Evolutionary conservation across 2,329 filamentous ascomycete species (phyloP).

Genomic region (Pyricularia pennisetigena): DNA sequence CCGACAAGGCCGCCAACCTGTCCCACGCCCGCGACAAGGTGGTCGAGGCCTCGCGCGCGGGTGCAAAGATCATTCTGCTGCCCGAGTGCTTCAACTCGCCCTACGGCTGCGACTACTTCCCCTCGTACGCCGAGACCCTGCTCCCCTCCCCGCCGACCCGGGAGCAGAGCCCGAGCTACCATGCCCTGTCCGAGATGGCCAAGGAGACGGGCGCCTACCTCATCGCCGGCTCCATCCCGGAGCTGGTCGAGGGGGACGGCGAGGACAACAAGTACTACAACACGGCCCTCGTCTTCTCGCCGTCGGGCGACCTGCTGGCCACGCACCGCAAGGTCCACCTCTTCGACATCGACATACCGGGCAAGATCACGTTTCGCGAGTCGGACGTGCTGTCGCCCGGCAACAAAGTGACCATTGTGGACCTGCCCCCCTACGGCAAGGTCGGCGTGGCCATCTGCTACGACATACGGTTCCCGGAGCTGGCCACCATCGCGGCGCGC

Average conservation of each 20-base stretch:
- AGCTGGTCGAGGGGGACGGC: conserved; percentile 43
- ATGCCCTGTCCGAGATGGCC: conserved; percentile 73
- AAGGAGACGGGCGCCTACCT: conserved; percentile 71
- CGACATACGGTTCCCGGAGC: conserved; percentile 91
- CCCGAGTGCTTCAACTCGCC: conserved; percentile 99
- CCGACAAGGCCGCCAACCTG: conserved; percentile 82
- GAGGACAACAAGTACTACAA: conserved; percentile 66
- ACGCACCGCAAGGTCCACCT: conserved; percentile 91
- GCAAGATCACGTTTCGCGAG: conserved; percentile 85
- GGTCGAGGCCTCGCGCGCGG: conserved; percentile 63
- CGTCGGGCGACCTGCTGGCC: conserved; percentile 68
- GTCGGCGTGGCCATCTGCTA: conserved; percentile 93
- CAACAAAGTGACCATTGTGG: conserved; percentile 74
- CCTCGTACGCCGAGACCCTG: conserved; percentile 85
- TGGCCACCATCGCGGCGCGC: conserved; percentile 80
- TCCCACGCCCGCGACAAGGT: conserved; percentile 72
- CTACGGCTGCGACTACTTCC: conserved; percentile 86
- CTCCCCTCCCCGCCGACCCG: conserved; percentile 60
- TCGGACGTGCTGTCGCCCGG: conserved; percentile 82
- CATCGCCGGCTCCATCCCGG: conserved; percentile 87
- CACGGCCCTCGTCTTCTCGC: conserved; percentile 76
- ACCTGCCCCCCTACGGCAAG: conserved; percentile 80
- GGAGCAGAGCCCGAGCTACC: conserved; percentile 70
- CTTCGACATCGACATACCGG: conserved; percentile 96
- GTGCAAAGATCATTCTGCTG: conserved; percentile 71